Conservation (phyloP, 2,329 filamentous ascomycete genomes). For the Penicillium sp. region DNA sequence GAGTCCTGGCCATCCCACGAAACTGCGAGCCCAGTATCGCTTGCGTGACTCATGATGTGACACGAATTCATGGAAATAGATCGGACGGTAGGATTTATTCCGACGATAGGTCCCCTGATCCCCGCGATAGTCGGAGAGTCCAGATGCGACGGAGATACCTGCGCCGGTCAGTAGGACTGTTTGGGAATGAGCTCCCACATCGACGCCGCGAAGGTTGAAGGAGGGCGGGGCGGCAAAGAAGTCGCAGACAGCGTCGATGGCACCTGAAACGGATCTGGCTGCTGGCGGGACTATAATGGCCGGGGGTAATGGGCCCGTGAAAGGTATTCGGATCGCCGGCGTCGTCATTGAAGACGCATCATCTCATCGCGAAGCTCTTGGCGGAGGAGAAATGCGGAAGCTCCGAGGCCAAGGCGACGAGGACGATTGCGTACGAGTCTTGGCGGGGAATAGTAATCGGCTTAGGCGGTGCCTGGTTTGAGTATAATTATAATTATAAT, state of each 20-base stretch:
- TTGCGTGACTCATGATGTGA: constrained; percentile 81
- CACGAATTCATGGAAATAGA: constrained; percentile 91
- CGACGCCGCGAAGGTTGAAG: constrained; percentile 49
- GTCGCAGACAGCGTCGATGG: constrained; percentile 73
- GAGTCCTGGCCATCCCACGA: constrained; percentile 87
- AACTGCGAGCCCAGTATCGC: constrained; percentile 94
- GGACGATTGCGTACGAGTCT: constrained; percentile 18
- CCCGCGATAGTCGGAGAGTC: constrained; percentile 90
- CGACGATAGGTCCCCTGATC: constrained; percentile 87
- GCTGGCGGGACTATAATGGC: constrained; percentile 74
- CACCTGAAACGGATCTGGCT: constrained; percentile 71
- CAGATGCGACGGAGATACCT: constrained; percentile 90
- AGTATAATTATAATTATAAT: too few species aligned
- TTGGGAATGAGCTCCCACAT: constrained; percentile 55
- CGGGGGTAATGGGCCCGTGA: constrained; percentile 78
- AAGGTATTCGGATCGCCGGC: constrained; percentile 85
- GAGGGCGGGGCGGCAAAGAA: constrained; percentile 72
- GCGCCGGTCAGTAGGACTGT: constrained; percentile 77
- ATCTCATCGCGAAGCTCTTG: constrained; percentile 18
- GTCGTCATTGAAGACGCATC: constrained; percentile 62
- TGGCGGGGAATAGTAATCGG: constrained; percentile 12
- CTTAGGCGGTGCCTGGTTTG: background rate
- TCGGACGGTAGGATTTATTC: constrained; percentile 87
- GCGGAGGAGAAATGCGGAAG: constrained; percentile 5
- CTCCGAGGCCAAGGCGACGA: too few species aligned